phyloP scores from a whole-genome alignment of 129 eudicot species.

The Pulicaria dysenterica region DNA sequence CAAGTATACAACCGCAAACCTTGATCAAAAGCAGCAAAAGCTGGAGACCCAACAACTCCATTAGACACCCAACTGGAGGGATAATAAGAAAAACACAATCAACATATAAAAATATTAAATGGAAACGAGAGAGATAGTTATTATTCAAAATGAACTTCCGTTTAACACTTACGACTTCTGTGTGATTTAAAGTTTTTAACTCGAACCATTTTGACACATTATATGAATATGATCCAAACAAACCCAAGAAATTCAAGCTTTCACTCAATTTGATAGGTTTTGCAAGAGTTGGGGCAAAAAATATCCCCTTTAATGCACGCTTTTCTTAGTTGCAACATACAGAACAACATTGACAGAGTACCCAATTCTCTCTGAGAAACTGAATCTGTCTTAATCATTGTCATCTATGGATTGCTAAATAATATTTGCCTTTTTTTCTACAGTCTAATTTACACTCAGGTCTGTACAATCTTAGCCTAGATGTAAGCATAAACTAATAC shows the following conservation, averaged over 20 bases:
- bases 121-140: not conserved
- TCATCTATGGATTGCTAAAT: constrained; percentile 1
- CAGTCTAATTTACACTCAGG: not conserved
- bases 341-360: not conserved
- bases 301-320: not conserved
- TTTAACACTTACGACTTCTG: not conserved
- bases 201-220: not conserved
- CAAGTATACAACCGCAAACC: constrained; percentile 47
- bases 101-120: not conserved
- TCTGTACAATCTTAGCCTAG: not conserved
- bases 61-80: constrained; percentile 87
- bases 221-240: not conserved
- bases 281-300: not conserved
- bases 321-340: not conserved
- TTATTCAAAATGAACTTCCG: not conserved
- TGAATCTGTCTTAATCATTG: not conserved
- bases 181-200: not conserved
- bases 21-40: constrained; percentile 99
- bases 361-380: not conserved
- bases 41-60: constrained; percentile 98
- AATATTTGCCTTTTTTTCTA: not conserved
- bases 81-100: constrained; percentile 13
- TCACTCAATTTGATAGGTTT: not conserved
- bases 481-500: not conserved
- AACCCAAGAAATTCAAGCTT: not conserved